Evolutionary conservation across 73 alveolate species (phyloP), one percentile per base, ranked within the genome.

Genomic region (Tetrahymena thermophila): DNA sequence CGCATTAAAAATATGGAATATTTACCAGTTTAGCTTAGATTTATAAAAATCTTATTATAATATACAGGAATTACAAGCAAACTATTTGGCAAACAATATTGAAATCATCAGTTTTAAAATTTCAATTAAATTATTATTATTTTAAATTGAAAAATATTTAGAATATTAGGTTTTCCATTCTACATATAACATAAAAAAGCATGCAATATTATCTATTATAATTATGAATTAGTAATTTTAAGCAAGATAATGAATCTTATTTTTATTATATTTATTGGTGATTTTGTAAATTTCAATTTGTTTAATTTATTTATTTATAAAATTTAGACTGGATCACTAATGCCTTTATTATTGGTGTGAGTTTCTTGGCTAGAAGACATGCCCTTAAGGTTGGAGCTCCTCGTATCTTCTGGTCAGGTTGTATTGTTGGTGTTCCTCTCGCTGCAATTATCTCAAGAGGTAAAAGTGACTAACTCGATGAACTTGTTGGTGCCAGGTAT

Each of bases 371-470:
- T 43, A 95, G 97, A 95, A 58, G 94, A 43, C 56, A 35, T 50
- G 97, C 97, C 10, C 38, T 38, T 25, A 28, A 42, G 94, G 44
- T 43, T 43, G 58, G 85, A 85, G 40, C 97, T 40, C 50, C 94
- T 35, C 93, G 97, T 85, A 95, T 95, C n/a, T 43, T 95, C 43
- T 95, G 97, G 97, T 50, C 95, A 0, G 89, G 94, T 10, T 93
- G 93, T 50, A 83, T 93, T 34, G 34, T 95, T 10, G 57, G 85
- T 35, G 55, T 85, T 43, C 97, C 97, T 34, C 93, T 95, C 35
- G 44, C 37, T 43, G 97, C 97, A 35, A 43, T 95, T 35, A 84
- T 35, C 34, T 40, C 97, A 10, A 95, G 85, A 71, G 94, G 84
- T 35, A 95, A 85, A 43, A 37, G 85, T 56, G 97, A 95, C 44